A percentile compares a stretch with the other conserved stretches of the same genome.
Evolutionary conservation across 768 basidiomycete species (phyloP).

Genomic region (Holtermannia corniformis): DNA sequence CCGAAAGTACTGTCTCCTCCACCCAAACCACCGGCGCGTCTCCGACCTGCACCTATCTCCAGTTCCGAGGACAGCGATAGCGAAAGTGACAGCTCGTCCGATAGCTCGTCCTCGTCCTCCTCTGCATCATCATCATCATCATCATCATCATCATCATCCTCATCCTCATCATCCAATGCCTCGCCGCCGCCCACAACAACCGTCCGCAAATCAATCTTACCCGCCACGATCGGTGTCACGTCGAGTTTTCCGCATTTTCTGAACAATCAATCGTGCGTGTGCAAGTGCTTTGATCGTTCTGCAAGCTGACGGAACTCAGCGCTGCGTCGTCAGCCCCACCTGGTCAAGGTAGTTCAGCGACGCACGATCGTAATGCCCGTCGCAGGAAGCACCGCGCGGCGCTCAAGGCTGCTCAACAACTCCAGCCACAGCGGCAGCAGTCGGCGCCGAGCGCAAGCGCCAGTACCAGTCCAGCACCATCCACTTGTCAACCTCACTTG

Average conservation of each 20-base stretch:
- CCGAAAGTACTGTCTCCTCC: too few relatives aligned
- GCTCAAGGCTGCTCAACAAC: constrained; percentile 5
- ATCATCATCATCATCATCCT: background rate
- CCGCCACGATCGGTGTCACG: background rate
- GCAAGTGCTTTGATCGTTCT: background rate
- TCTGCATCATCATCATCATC: too few relatives aligned
- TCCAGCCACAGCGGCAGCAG: background rate
- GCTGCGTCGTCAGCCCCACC: constrained; percentile 9
- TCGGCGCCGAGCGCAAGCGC: background rate
- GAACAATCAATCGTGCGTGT: constrained; percentile 1
- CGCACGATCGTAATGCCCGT: constrained; percentile 22
- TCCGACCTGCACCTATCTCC: too few relatives aligned
- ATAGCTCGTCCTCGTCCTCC: too few relatives aligned
- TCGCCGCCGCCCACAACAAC: background rate
- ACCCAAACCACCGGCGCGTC: too few relatives aligned
- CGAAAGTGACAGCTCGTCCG: too few relatives aligned
- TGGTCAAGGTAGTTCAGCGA: constrained; percentile 24
- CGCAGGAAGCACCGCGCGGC: constrained; percentile 12
- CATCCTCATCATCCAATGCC: constrained; percentile 2
- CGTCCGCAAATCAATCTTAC: background rate
- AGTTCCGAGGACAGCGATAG: too few relatives aligned
- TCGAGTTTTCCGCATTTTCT: constrained; percentile 4
- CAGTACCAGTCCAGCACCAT: background rate
- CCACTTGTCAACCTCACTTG: background rate
- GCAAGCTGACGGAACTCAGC: background rate